These are phyloP conservation scores for Paramecium octaurelia DNA, from an alignment of 73 alveolate species.

Conservation along the genomic window DNA sequence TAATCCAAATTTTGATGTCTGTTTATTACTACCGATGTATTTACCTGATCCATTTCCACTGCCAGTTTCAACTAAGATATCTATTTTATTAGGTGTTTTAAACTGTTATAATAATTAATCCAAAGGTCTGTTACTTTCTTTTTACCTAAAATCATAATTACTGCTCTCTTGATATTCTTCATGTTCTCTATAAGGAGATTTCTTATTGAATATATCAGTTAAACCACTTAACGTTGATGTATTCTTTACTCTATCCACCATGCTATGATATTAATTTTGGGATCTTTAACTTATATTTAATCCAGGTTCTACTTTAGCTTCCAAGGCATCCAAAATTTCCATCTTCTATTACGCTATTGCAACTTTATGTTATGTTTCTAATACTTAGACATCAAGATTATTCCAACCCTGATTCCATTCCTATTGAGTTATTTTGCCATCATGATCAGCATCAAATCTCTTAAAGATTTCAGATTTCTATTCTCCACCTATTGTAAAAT, in stretches of 20 bases:
- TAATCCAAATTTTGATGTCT: background rate
- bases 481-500: conserved; percentile 8
- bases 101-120: background rate
- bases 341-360: background rate
- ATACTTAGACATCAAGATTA: background rate
- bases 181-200: background rate
- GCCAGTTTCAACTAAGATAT: background rate
- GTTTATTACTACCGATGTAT: background rate
- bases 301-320: background rate
- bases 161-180: background rate
- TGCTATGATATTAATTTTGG: background rate
- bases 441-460: background rate
- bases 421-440: background rate
- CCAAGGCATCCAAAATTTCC: background rate
- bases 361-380: background rate
- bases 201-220: background rate
- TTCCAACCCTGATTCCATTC: conserved; percentile 35
- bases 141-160: background rate
- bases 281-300: background rate
- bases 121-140: background rate
- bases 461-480: background rate
- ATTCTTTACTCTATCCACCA: background rate
- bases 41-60: background rate
- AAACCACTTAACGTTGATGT: background rate
- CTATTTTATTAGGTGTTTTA: background rate